phyloP scores from a whole-genome alignment of 2,329 filamentous ascomycete genomes.

The Cercospora janseana region DNA sequence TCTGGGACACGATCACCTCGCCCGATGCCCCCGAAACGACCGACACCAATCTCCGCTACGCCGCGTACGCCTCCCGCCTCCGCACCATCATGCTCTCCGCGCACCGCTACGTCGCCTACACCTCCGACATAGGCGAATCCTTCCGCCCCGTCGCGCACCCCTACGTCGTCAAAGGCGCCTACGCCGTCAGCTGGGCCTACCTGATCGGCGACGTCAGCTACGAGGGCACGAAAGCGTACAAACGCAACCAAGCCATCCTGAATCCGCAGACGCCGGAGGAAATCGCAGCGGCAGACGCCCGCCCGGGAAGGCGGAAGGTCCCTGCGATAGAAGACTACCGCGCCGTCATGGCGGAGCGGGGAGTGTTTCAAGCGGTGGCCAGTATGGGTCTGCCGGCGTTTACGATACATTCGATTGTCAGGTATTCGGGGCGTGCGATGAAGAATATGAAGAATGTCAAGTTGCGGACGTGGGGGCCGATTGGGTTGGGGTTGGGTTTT shows the following conservation, averaged over 20 bases:
- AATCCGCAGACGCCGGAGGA: conserved; percentile 61
- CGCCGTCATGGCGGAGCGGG: conserved; percentile 86
- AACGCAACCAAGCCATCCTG: conserved; percentile 73
- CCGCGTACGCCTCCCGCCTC: conserved; percentile 77
- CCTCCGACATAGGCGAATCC: conserved; percentile 89
- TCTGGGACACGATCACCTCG: conserved; percentile 58
- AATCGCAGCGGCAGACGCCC: conserved; percentile 17
- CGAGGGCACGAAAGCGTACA: conserved; percentile 94
- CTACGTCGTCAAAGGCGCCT: conserved; percentile 74
- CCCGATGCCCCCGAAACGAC: conserved; percentile 77
- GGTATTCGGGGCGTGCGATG: conserved; percentile 82
- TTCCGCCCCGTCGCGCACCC: conserved; percentile 93
- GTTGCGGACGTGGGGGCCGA: conserved; percentile 82
- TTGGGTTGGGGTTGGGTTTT: conserved; percentile 65
- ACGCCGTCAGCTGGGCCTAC: conserved; percentile 90
- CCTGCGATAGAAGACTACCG: conserved; percentile 84
- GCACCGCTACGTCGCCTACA: conserved; percentile 96
- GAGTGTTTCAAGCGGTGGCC: conserved; percentile 84
- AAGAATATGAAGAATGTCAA: conserved; percentile 74
- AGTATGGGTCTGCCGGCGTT: conserved; percentile 93
- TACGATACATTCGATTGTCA: conserved; percentile 89
- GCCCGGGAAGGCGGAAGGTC: conserved; percentile 40
- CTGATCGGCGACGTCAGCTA: conserved; percentile 85
- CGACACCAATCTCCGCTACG: conserved; percentile 82
- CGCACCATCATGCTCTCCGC: conserved; percentile 73